Evolutionary conservation across 2,329 filamentous ascomycete genomes (phyloP).

Genomic region (Ceratocystis papillata): DNA sequence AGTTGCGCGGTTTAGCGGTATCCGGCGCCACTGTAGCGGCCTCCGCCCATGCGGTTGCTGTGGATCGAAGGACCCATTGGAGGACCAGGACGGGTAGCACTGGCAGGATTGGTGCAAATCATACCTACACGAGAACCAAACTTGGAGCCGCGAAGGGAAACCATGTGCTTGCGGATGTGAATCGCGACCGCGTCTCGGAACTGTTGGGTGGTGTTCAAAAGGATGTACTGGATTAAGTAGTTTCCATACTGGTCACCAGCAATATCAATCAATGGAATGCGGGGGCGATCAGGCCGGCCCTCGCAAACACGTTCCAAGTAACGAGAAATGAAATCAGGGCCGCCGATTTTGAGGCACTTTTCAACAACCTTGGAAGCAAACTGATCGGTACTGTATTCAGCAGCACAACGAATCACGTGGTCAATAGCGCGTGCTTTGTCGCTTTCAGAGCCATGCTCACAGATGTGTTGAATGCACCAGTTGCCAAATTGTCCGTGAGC

Average conservation of each 20-base stretch:
- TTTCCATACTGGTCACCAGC: constrained; percentile 98
- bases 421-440: constrained; percentile 91
- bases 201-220: constrained; percentile 75
- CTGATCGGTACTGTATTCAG: constrained; percentile 97
- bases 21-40: constrained; percentile 44
- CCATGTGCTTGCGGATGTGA: constrained; percentile 98
- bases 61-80: constrained; percentile 56
- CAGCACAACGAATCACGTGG: constrained; percentile 84
- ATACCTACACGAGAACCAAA: constrained; percentile 97
- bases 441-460: constrained; percentile 82
- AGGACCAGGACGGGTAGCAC: constrained; percentile 78
- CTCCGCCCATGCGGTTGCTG: constrained; percentile 41
- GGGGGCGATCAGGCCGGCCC: constrained; percentile 76
- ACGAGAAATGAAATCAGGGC: constrained; percentile 75
- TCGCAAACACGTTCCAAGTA: constrained; percentile 93
- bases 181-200: constrained; percentile 87
- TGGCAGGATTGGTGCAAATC: constrained; percentile 93
- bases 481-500: constrained; percentile 97
- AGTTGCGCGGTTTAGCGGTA: constrained; percentile 41
- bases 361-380: constrained; percentile 99
- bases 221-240: constrained; percentile 93
- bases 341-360: constrained; percentile 96
- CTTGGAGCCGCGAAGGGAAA: constrained; percentile 93
- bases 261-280: constrained; percentile 95
- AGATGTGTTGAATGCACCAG: constrained; percentile 99